Evolutionary conservation across 345 rosid genomes (phyloP).

Genomic region (Aegle marmelos): DNA sequence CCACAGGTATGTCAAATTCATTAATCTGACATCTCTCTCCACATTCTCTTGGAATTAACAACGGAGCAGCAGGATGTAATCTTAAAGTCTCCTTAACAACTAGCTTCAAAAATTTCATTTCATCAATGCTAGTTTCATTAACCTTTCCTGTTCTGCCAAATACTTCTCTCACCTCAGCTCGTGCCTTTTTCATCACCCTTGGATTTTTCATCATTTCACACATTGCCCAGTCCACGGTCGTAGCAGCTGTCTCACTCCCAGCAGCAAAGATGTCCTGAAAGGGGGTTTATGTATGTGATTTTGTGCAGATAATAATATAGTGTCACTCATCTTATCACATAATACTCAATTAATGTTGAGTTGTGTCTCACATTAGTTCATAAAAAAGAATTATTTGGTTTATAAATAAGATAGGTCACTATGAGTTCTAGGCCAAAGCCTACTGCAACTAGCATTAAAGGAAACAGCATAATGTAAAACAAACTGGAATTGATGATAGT

Average conservation of each 20-base stretch:
- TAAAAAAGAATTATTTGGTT: no score
- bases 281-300: not conserved
- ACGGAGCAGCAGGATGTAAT: slow-evolving; percentile 4
- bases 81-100: slow-evolving; percentile 12
- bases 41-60: slow-evolving; percentile 19
- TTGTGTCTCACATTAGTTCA: no score
- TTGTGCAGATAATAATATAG: not conserved
- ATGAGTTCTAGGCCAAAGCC: no score
- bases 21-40: not conserved
- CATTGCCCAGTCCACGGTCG: slow-evolving; percentile 21
- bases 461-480: no score
- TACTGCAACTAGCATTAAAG: no score
- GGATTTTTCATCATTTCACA: slow-evolving; percentile 27
- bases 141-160: slow-evolving; percentile 11
- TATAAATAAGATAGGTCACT: no score
- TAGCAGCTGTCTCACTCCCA: slow-evolving; percentile 24
- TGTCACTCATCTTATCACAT: not conserved
- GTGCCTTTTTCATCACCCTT: slow-evolving; percentile 19
- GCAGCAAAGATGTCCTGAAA: slow-evolving; percentile 23
- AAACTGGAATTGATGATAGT: not conserved
- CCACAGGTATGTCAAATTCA: slow-evolving; percentile 2
- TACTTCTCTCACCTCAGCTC: slow-evolving; percentile 28
- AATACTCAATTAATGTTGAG: not conserved
- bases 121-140: not conserved
- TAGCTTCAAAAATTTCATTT: slow-evolving; percentile 6